Evolutionary conservation across 202 grass and related monocot species (phyloP).

Genomic region (Schoenoplectus triqueter): DNA sequence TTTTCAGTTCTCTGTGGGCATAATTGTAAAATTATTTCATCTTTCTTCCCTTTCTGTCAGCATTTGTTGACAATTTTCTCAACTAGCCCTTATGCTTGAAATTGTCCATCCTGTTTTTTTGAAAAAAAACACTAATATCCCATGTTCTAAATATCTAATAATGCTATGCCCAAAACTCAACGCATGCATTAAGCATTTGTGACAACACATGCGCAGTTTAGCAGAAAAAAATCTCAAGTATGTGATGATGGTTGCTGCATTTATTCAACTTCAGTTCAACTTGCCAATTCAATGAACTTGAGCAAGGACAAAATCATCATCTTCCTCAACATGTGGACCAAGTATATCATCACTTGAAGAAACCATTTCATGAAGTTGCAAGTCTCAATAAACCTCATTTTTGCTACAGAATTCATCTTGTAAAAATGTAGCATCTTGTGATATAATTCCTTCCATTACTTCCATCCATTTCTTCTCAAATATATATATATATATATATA

Average conservation of each 20-base stretch:
- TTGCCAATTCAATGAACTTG: background rate
- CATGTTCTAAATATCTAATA: conserved; percentile 3
- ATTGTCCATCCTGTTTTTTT: background rate
- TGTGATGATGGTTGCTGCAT: background rate
- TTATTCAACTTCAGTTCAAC: background rate
- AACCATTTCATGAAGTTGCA: conserved; percentile 16
- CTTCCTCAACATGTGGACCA: background rate
- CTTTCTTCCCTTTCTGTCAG: background rate
- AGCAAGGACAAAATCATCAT: conserved; percentile 7
- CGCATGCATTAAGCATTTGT: background rate
- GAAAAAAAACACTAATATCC: background rate
- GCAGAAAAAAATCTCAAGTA: background rate
- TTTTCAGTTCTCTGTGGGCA: background rate
- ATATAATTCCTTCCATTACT: background rate
- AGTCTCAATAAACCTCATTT: background rate
- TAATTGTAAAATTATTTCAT: background rate
- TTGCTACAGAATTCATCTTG: conserved; percentile 2
- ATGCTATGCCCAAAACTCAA: background rate
- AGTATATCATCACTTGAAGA: conserved; percentile 14
- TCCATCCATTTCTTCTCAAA: background rate
- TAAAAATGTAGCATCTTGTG: background rate
- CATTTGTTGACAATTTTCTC: background rate
- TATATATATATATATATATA: background rate
- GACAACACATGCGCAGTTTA: background rate
- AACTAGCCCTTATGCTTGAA: conserved; percentile 10